phyloP scores from a whole-genome alignment of 2,329 filamentous ascomycete genomes.

The Nothomitra cinnamomea region DNA sequence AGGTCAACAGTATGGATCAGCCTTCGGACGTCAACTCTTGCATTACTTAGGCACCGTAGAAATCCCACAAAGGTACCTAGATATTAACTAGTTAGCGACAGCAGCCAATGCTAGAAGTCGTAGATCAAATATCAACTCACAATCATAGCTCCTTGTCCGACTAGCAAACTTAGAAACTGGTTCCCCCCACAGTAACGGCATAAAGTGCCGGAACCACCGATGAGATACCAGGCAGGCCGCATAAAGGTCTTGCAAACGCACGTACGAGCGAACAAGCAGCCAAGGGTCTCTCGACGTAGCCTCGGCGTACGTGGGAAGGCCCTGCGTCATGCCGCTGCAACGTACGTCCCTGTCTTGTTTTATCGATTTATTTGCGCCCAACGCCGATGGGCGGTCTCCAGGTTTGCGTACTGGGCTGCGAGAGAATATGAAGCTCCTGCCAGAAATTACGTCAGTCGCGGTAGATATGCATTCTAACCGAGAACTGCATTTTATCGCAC shows the following conservation, averaged over 20 bases:
- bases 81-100: neutral
- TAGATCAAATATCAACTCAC: neutral
- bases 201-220: neutral
- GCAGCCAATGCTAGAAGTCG: neutral
- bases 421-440: too few relatives aligned
- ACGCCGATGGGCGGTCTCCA: too few relatives aligned
- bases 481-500: too few relatives aligned
- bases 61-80: neutral
- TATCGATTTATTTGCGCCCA: too few relatives aligned
- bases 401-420: too few relatives aligned
- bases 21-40: neutral
- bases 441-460: too few relatives aligned
- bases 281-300: constrained; percentile 6
- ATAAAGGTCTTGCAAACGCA: neutral
- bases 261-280: constrained; percentile 1
- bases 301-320: constrained; percentile 4
- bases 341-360: too few relatives aligned
- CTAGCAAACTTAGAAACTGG: neutral
- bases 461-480: too few relatives aligned
- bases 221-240: constrained; percentile 2
- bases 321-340: neutral
- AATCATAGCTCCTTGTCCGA: neutral
- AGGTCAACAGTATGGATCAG: neutral
- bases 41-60: neutral
- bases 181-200: constrained; percentile 1